Percentiles rank a stretch among this genome's conserved stretches.
These are phyloP conservation scores for Penicillium sp. DNA, from an alignment of 2,329 filamentous ascomycete genomes.

Conservation along the genomic window DNA sequence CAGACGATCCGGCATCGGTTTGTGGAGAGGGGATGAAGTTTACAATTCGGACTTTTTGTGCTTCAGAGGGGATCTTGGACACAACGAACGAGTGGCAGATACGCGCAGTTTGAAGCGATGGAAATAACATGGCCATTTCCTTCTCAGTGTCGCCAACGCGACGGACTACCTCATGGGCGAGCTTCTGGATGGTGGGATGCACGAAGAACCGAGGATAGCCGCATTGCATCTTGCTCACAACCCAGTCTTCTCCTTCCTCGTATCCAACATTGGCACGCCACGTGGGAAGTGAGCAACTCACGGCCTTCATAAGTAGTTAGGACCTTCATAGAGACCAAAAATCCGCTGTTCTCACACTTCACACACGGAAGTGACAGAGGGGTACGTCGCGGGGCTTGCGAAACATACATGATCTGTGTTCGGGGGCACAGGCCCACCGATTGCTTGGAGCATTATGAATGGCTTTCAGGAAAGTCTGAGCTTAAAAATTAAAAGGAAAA, in stretches of 20 bases:
- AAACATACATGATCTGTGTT: constrained; percentile 69
- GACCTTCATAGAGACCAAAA: background rate
- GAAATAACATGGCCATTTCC: constrained; percentile 71
- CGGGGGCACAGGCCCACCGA: constrained; percentile 68
- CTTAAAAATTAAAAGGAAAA: constrained; percentile 8
- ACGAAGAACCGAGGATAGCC: constrained; percentile 96
- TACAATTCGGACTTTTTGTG: constrained; percentile 51
- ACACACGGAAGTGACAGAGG: constrained; percentile 18
- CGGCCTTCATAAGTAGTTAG: constrained; percentile 56
- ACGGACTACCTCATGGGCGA: constrained; percentile 62
- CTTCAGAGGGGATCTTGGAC: constrained; percentile 28
- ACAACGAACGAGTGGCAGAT: constrained; percentile 70
- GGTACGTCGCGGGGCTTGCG: constrained; percentile 18
- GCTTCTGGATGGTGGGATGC: constrained; percentile 70
- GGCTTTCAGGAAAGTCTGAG: background rate
- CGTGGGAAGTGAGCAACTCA: constrained; percentile 91
- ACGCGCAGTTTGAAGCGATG: constrained; percentile 61
- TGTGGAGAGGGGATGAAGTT: constrained; percentile 52
- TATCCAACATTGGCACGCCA: constrained; percentile 90
- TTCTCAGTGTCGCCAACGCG: constrained; percentile 53
- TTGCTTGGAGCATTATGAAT: constrained; percentile 32
- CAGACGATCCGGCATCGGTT: constrained; percentile 56
- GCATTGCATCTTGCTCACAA: constrained; percentile 76
- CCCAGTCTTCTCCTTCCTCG: constrained; percentile 84
- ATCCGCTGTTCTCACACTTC: no score